Evolutionary conservation across 2,329 filamentous ascomycete species (phyloP).

Genomic region (Fusarium compactum): DNA sequence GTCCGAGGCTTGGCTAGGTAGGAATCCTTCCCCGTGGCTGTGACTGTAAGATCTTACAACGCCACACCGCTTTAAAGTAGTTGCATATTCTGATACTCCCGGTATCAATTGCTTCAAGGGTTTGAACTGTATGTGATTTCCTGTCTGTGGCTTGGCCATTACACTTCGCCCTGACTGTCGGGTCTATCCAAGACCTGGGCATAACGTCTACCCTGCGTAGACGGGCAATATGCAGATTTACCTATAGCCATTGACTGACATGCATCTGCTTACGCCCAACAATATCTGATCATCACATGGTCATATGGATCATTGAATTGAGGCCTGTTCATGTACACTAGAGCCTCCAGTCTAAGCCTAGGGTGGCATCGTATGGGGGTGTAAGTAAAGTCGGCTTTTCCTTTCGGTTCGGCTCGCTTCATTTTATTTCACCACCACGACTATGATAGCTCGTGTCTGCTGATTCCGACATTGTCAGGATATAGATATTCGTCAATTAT

Average conservation of each 20-base stretch:
- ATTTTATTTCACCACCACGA: neutral
- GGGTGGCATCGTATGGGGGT: neutral
- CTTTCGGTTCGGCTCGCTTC: slow-evolving; percentile 17
- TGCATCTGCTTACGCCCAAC: neutral
- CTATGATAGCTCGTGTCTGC: neutral
- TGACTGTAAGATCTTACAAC: slow-evolving; percentile 5
- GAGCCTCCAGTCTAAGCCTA: too few species aligned
- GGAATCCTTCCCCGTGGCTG: slow-evolving; percentile 10
- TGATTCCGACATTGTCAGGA: neutral
- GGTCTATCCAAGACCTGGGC: neutral
- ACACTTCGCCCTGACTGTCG: neutral
- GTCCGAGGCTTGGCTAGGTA: slow-evolving; percentile 25
- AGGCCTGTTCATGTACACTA: neutral
- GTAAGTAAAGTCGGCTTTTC: neutral
- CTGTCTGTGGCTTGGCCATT: neutral
- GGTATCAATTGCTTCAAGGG: neutral
- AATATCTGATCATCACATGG: neutral
- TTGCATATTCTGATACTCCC: neutral
- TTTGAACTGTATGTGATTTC: neutral
- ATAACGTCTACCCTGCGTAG: neutral
- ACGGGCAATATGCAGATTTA: neutral
- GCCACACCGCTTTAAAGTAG: slow-evolving; percentile 32
- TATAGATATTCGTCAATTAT: neutral
- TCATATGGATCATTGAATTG: neutral
- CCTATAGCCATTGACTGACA: neutral